These are phyloP conservation scores for Brassica carinata DNA, from an alignment of 345 rosid species.

Conservation along the genomic window DNA sequence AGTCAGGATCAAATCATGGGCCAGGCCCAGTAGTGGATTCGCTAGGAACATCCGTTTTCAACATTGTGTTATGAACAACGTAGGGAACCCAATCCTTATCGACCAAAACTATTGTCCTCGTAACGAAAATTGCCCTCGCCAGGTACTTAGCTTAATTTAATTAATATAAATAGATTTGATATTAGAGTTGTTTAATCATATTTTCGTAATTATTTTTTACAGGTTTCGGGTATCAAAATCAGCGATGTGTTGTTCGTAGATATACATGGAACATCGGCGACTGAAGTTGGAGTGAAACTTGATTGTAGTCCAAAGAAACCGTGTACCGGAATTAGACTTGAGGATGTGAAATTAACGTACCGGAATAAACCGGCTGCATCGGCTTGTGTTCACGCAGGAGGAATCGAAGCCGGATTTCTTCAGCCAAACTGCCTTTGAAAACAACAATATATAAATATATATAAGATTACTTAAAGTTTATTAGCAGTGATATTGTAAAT, in stretches of 20 bases:
- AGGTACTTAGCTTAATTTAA: constrained; percentile 22
- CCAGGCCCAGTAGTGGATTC: constrained; percentile 55
- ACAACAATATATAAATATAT: not conserved
- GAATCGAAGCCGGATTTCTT: constrained; percentile 49
- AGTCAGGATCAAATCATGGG: constrained; percentile 66
- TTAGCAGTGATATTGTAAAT: constrained; percentile 1
- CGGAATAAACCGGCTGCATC: constrained; percentile 52
- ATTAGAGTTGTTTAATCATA: not conserved
- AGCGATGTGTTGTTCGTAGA: constrained; percentile 59
- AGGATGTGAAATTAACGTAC: constrained; percentile 59
- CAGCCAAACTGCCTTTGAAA: constrained; percentile 50
- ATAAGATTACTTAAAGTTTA: not conserved
- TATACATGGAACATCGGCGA: constrained; percentile 67
- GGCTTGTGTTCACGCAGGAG: constrained; percentile 59
- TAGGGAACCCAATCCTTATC: constrained; percentile 55
- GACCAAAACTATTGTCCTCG: constrained; percentile 69
- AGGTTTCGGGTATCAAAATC: constrained; percentile 64
- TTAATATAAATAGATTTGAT: not conserved
- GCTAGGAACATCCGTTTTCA: constrained; percentile 48
- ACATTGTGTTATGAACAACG: constrained; percentile 47
- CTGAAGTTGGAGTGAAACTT: constrained; percentile 62
- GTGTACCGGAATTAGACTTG: constrained; percentile 52
- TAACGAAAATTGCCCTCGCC: constrained; percentile 41
- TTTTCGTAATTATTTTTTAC: not conserved
- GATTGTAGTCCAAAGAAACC: constrained; percentile 60